Evolutionary conservation across 2,329 filamentous ascomycete species (phyloP), one percentile per base, ranked within the genome.

Genomic region (Didymella arachidicola): DNA sequence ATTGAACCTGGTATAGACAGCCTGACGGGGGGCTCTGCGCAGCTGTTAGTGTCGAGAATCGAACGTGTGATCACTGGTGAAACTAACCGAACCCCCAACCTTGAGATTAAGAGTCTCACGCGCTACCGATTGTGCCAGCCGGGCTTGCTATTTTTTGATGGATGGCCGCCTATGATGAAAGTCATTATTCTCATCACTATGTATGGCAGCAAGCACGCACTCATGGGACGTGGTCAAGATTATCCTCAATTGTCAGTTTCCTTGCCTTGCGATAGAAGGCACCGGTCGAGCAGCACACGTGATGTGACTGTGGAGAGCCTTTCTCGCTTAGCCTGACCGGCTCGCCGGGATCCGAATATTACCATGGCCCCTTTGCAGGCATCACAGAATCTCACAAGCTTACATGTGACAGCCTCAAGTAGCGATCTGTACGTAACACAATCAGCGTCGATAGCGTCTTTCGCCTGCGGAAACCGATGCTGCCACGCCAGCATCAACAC

Each of bases 101-200:
- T 60, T 60, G 53, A 60, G 52, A 56, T 56, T 60, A 60, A 60
- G 57, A 60, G 53, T 60, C 53, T 60, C 57, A 60, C 53, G 57
- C 57, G 53, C 57, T 60, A 60, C 52, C 48, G 57, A 60, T 56
- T 60, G 52, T 60, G 57, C 52, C 57, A 60, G 52, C 57, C 57
- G 53, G 53, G 57, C 57, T 43, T 44, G 14, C n/a, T 19, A 2
- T 29, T 10, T 27, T 27, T 43, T 44, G 39, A 49, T 50, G 29
- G 29, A n/a, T n/a, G n/a, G n/a, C n/a, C n/a, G n/a, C n/a, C n/a
- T n/a, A n/a, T n/a, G n/a, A n/a, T n/a, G n/a, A n/a, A n/a, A n/a
- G n/a, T n/a, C n/a, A n/a, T n/a, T n/a, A n/a, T n/a, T n/a, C n/a
- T n/a, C n/a, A n/a, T n/a, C n/a, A n/a, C n/a, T n/a, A n/a, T n/a